Percentiles rank a stretch among this genome's conserved stretches.
These are phyloP conservation scores for Lentinus tigrinus DNA, from an alignment of 768 basidiomycete genomes.

Conservation along the genomic window DNA sequence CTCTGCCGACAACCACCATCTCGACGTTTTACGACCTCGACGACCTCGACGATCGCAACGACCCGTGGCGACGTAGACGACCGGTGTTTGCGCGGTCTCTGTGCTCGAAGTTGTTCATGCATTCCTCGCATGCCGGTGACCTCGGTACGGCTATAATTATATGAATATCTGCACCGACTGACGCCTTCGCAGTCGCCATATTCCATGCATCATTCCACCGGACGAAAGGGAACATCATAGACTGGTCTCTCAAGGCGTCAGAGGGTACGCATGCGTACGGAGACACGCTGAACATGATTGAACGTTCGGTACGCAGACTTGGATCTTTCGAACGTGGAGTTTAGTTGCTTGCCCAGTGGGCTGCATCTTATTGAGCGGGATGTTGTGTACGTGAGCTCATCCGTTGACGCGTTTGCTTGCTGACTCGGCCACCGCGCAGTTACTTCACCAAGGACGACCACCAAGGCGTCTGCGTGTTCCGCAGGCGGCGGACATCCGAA, in stretches of 20 bases:
- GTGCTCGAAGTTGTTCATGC: background rate
- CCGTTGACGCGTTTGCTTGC: background rate
- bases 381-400: conserved; percentile 60
- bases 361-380: conserved; percentile 78
- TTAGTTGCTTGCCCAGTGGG: conserved; percentile 79
- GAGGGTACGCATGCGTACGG: conserved; percentile 45
- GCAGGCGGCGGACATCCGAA: conserved; percentile 64
- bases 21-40: background rate
- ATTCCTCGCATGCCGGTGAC: background rate
- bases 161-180: background rate
- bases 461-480: conserved; percentile 74
- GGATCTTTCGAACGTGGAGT: conserved; percentile 70
- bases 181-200: conserved; percentile 58
- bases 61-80: background rate
- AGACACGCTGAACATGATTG: background rate
- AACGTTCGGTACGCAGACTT: conserved; percentile 44
- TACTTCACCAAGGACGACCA: conserved; percentile 72
- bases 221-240: conserved; percentile 74
- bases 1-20: conserved; percentile 11
- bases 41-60: background rate
- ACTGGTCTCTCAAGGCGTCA: conserved; percentile 74
- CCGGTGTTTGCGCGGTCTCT: background rate
- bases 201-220: conserved; percentile 86
- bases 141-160: no score
- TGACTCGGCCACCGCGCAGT: conserved; percentile 34